A percentile compares a stretch with the other conserved stretches of the same genome.
Evolutionary conservation across 306 rosid species (phyloP).

Genomic region (Pyrus pyrifolia): DNA sequence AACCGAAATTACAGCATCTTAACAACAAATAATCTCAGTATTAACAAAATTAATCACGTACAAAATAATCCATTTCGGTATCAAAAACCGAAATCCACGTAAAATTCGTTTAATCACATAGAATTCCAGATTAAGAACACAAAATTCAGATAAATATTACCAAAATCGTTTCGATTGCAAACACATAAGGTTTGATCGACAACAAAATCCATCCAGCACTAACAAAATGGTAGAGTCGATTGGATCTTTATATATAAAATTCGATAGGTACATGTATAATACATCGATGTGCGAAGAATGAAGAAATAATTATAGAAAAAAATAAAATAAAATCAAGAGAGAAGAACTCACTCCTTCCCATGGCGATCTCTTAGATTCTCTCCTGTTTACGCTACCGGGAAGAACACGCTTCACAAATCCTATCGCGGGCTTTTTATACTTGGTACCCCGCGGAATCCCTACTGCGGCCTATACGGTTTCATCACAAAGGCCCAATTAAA

Average conservation of each 20-base stretch:
- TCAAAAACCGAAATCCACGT: too few species aligned
- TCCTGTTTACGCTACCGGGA: neutral
- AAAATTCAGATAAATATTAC: neutral
- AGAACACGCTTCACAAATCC: neutral
- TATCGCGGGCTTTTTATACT: neutral
- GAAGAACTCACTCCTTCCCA: slow-evolving; percentile 51
- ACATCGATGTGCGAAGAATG: neutral
- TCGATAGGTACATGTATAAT: neutral
- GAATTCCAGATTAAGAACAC: neutral
- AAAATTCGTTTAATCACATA: neutral
- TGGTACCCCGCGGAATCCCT: neutral
- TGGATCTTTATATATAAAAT: neutral
- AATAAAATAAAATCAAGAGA: neutral
- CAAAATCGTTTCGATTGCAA: neutral
- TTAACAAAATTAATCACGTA: neutral
- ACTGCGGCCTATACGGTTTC: neutral
- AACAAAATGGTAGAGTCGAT: neutral
- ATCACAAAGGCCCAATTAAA: neutral
- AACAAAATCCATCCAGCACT: neutral
- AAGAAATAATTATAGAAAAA: neutral
- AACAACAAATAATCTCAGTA: neutral
- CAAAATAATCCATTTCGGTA: neutral
- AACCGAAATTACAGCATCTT: neutral
- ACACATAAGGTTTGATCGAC: too few species aligned
- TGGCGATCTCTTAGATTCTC: slow-evolving; percentile 14